A percentile compares a stretch with the other conserved stretches of the same genome.
Evolutionary conservation across 202 grass and related monocot species (phyloP).

Genomic region (Carex arenaria): DNA sequence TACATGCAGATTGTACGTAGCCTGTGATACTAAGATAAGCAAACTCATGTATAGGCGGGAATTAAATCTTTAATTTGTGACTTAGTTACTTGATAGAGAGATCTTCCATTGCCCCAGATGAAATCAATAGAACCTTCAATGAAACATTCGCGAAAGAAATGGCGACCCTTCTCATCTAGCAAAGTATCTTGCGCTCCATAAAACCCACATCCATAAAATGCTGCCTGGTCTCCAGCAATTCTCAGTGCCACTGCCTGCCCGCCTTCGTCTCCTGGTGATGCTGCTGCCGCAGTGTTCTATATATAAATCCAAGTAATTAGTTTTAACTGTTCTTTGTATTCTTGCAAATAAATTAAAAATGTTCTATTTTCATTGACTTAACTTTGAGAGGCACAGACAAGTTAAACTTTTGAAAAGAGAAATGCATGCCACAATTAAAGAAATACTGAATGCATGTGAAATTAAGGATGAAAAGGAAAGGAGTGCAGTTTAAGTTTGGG

Average conservation of each 20-base stretch:
- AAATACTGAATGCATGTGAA: background rate
- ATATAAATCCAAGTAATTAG: background rate
- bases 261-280: slow-evolving; percentile 43
- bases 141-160: slow-evolving; percentile 61
- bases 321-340: background rate
- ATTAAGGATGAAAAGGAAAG: background rate
- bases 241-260: slow-evolving; percentile 71
- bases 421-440: background rate
- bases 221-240: slow-evolving; percentile 61
- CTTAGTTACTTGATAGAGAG: slow-evolving; percentile 51
- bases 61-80: background rate
- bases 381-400: background rate
- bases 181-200: slow-evolving; percentile 77
- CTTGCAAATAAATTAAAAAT: background rate
- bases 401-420: background rate
- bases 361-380: background rate
- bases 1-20: background rate
- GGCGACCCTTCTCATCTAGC: slow-evolving; percentile 65
- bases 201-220: slow-evolving; percentile 75
- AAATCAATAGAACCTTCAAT: slow-evolving; percentile 91
- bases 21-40: background rate
- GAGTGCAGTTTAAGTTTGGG: background rate
- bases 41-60: background rate
- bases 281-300: slow-evolving; percentile 49
- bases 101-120: slow-evolving; percentile 73